phyloP scores from a whole-genome alignment of 257 asterid species.

The Solanum medicagineum region DNA sequence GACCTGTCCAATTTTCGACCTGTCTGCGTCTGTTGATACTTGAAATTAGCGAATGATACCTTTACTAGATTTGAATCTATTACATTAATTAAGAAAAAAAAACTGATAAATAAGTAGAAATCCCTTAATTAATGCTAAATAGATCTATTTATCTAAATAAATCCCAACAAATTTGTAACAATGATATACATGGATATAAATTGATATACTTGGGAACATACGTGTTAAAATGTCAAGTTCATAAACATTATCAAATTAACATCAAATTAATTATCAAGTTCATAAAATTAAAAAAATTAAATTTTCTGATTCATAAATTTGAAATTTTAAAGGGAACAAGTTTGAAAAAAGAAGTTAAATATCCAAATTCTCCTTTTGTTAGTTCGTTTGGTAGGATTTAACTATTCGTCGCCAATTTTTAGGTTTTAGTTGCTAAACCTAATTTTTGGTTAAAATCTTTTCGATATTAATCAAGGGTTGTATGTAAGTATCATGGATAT shows the following conservation, averaged over 20 bases:
- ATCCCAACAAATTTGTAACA: too few species aligned
- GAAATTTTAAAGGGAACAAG: background rate
- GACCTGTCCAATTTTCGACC: too few species aligned
- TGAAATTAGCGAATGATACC: too few species aligned
- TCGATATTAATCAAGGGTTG: background rate
- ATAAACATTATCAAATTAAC: background rate
- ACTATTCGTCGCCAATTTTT: background rate
- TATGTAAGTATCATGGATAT: background rate
- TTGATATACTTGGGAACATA: background rate
- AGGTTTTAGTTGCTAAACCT: background rate
- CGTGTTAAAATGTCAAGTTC: background rate
- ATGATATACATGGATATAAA: background rate
- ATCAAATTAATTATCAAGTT: too few species aligned
- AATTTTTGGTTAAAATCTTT: background rate
- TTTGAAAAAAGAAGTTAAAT: too few species aligned
- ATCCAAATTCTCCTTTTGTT: background rate
- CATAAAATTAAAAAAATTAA: too few species aligned
- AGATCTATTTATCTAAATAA: too few species aligned
- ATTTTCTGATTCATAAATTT: background rate
- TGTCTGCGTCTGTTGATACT: too few species aligned
- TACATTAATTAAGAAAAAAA: too few species aligned
- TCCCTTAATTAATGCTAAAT: too few species aligned
- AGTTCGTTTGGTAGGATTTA: background rate
- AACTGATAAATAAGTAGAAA: too few species aligned
- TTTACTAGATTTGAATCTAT: too few species aligned